Base-by-base conservation (phyloP, 257 asterid genomes). In the Solanum appendiculatum region DNA sequence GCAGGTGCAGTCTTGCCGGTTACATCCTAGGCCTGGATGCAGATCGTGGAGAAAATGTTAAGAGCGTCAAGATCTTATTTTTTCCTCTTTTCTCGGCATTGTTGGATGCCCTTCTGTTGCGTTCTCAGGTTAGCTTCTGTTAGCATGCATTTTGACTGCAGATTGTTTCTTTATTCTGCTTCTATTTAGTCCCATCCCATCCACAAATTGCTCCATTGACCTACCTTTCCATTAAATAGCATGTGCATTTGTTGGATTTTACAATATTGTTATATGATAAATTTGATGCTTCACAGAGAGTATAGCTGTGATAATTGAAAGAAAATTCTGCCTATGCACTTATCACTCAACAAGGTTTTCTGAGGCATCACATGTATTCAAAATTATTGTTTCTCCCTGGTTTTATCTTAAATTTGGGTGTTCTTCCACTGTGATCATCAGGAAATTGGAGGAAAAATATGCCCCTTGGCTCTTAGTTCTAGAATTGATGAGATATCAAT, bases 1-100 rank as follows among this genome's bases (percentile, higher is more conserved):
- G 89, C 93, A 96, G 99, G 99, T 95, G 94, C 87, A 92, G 95
- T 93, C 94, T 96, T 87, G 92, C 94, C 7, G 92, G 94, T 86
- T 93, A 90, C 90, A 94, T 96, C 89, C 91, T 95, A 87, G 94
- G 96, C 82, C 92, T 87, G 85, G 94, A 90, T 85, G 89, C 70
- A 80, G 93, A 91, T 91, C 63, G 82, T 89, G 92, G 90, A 87
- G 93, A 88, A 83, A 91, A 86, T 87, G 89, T 91, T 92, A 91
- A 91, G 90, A 89, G 86, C 82, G 87, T 92, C 82, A 93, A 90
- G 89, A 93, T 92, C 88, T 40, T 91, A 69, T 92, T 91, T 88
- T 82, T 90, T 89, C 98, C 98, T 60, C 90, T 95, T 86, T 96
- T 92, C 92, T 91, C 94, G 20, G 92, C 94, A 42, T 91, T 96